phyloP scores from a whole-genome alignment of 1,284 basidiomycete genomes.

The Mycena sp. region DNA sequence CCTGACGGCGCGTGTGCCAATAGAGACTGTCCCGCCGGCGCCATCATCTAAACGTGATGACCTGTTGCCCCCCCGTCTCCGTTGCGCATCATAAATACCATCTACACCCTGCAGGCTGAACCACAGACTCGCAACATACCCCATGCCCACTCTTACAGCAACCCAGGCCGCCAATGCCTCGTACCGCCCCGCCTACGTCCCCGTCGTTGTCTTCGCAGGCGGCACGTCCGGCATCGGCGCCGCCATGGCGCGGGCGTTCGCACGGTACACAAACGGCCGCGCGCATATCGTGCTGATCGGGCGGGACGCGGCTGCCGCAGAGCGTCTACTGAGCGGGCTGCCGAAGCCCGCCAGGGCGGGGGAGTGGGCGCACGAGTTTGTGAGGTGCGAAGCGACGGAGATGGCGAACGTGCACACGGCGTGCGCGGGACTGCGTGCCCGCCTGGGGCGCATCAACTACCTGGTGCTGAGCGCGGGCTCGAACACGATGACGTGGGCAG shows the following conservation, averaged over 20 bases:
- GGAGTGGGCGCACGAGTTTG: constrained; percentile 30
- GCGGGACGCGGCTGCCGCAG: constrained; percentile 43
- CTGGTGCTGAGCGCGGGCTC: constrained; percentile 31
- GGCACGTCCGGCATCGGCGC: constrained; percentile 50
- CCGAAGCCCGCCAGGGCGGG: neutral
- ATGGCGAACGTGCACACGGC: constrained; percentile 38
- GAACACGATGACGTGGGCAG: neutral
- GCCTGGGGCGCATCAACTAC: constrained; percentile 34
- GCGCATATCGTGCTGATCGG: constrained; percentile 47
- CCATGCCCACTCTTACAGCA: constrained; percentile 14
- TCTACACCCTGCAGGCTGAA: too few species aligned
- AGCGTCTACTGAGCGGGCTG: constrained; percentile 42
- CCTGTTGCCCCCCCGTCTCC: too few species aligned
- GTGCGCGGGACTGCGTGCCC: constrained; percentile 24
- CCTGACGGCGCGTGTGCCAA: too few species aligned
- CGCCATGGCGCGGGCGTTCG: constrained; percentile 42
- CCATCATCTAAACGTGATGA: too few species aligned
- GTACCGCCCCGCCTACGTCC: constrained; percentile 30
- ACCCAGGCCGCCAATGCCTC: constrained; percentile 26
- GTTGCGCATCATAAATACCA: too few species aligned
- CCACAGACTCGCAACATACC: too few species aligned
- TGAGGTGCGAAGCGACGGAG: constrained; percentile 41
- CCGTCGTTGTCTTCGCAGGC: constrained; percentile 49
- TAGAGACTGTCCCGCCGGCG: too few species aligned
- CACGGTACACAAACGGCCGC: constrained; percentile 40